Evolutionary conservation across 441 rosid species (phyloP), one percentile per base, ranked within the genome.

Genomic region (Gossypium davidsonii): DNA sequence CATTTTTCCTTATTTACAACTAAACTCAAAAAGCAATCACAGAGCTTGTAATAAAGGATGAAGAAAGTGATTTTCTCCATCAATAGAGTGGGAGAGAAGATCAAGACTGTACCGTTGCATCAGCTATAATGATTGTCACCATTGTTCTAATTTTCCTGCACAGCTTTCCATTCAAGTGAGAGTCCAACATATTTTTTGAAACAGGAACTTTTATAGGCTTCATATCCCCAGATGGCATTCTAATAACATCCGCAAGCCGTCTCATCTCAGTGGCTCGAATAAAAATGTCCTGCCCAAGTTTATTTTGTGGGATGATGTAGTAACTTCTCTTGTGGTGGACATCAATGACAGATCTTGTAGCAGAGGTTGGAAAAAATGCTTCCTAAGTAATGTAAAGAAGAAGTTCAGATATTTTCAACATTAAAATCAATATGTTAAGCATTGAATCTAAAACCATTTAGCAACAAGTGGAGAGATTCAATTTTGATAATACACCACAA

Each of bases 241-340:
- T 88, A 72, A 83, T 76, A 61, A 88, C 76, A 78, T 87, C 85
- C 3, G 86, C 79, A 37, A 79, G 79, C 53, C 91, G 94, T 76
- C 80, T 79, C 72, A 78, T 82, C 82, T 91, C 93, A 48, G 88
- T 81, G 56, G 91, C 87, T 70, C 93, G 89, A 57, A 95, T 83
- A 79, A 87, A 93, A 79, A 95, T 90, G 78, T 95, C 99, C 80
- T 85, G 91, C 73, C 98, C 99, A 80, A 95, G 94, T 83, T 91
- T 93, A 85, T 95, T 95, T 78, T 87, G 90, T 37, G 98, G 97
- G 76, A 93, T 85, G 80, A 95, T 87, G 70, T 79, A 93, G 82
- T 89, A 90, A 76, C 83, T 86, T 82, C 82, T 88, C 89, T 78
- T 89, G 76, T 89, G 92, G 82, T 87, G 97, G 74, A 90, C 83